Evolutionary conservation across 2,329 filamentous ascomycete genomes (phyloP).

Genomic region (Neofusicoccum laricinum): DNA sequence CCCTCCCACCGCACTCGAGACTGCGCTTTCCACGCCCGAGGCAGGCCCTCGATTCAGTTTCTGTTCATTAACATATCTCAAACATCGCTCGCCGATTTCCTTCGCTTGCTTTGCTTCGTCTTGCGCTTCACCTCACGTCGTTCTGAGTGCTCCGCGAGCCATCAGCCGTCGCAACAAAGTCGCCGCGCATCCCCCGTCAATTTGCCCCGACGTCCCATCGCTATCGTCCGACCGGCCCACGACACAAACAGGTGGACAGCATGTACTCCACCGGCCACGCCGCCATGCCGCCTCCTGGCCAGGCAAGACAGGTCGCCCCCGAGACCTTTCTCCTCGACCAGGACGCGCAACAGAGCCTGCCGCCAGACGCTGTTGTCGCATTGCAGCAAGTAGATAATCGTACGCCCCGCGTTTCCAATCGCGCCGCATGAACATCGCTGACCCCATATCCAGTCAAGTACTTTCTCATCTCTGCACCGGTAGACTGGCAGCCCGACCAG

Average conservation of each 20-base stretch:
- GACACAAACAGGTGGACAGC: constrained; percentile 22
- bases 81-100: constrained; percentile 15
- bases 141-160: constrained; percentile 15
- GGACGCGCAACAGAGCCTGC: constrained; percentile 93
- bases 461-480: constrained; percentile 96
- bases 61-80: constrained; percentile 17
- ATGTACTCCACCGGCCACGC: constrained; percentile 55
- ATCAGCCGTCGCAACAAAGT: constrained; percentile 10
- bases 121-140: constrained; percentile 6
- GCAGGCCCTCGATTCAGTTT: constrained; percentile 18
- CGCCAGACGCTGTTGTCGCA: constrained; percentile 93
- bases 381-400: constrained; percentile 97
- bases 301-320: constrained; percentile 68
- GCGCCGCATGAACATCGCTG: constrained; percentile 27
- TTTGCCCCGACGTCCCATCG: constrained; percentile 10
- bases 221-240: not conserved
- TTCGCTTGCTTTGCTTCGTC: constrained; percentile 14
- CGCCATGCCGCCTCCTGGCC: constrained; percentile 82
- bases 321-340: constrained; percentile 98
- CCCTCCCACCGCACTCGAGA: constrained; percentile 9
- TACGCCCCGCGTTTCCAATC: constrained; percentile 51
- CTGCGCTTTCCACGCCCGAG: constrained; percentile 12
- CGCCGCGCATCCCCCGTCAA: constrained; percentile 14
- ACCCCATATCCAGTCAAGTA: constrained; percentile 75
- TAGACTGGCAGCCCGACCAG: constrained; percentile 96